A percentile compares a stretch with the other conserved stretches of the same genome.
Evolutionary conservation across 331 rosid species (phyloP).

Genomic region (Telfairia occidentalis): DNA sequence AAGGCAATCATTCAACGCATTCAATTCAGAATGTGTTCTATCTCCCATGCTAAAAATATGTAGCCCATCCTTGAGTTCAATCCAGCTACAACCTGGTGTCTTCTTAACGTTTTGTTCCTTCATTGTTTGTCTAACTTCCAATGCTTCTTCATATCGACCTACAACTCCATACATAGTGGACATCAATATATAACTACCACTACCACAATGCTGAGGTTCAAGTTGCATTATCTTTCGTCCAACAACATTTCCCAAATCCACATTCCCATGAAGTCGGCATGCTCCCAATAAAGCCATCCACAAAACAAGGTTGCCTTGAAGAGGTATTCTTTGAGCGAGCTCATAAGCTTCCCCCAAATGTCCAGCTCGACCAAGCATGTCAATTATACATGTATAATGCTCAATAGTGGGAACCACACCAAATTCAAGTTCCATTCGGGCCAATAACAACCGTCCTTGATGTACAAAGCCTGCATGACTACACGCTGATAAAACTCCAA

Average conservation of each 20-base stretch:
- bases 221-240: neutral
- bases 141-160: slow-evolving; percentile 6
- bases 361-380: slow-evolving; percentile 27
- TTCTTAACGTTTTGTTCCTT: slow-evolving; percentile 10
- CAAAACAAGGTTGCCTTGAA: slow-evolving; percentile 19
- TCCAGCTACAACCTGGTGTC: slow-evolving; percentile 11
- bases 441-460: slow-evolving; percentile 17
- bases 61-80: slow-evolving; percentile 5
- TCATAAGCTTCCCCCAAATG: slow-evolving; percentile 20
- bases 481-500: slow-evolving; percentile 10
- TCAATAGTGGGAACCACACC: slow-evolving; percentile 25
- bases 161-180: neutral
- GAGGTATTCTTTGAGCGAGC: slow-evolving; percentile 24
- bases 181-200: slow-evolving; percentile 12
- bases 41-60: slow-evolving; percentile 3
- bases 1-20: neutral
- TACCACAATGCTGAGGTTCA: slow-evolving; percentile 7
- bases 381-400: slow-evolving; percentile 33
- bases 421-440: slow-evolving; percentile 15
- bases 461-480: slow-evolving; percentile 26
- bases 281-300: slow-evolving; percentile 13
- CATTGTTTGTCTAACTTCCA: slow-evolving; percentile 11
- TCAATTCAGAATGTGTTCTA: slow-evolving; percentile 6
- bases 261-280: slow-evolving; percentile 9
- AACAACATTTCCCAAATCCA: neutral